Percentiles rank a stretch among this genome's conserved stretches.
These are phyloP conservation scores for Oryza coarctata DNA, from an alignment of 176 grass and related monocot genomes.

Conservation along the genomic window DNA sequence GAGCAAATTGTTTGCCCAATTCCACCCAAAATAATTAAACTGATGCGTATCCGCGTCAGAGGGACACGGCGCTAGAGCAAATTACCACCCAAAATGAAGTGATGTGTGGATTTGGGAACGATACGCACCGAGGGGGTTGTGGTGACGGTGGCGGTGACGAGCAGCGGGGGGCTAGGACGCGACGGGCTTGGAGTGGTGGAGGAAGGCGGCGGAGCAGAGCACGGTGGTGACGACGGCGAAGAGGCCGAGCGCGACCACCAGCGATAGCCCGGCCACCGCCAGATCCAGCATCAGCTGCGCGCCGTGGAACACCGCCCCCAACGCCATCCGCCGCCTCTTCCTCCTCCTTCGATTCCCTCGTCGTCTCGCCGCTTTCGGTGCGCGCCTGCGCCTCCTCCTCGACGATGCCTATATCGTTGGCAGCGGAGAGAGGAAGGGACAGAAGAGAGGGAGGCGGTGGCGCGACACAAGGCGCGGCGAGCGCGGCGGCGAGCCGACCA, in stretches of 20 bases:
- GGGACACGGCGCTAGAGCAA: not conserved
- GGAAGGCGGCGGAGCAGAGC: slow-evolving; percentile 76
- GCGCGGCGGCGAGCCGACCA: slow-evolving; percentile 39
- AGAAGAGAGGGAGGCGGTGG: not conserved
- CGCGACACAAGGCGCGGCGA: slow-evolving; percentile 40
- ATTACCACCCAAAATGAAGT: slow-evolving; percentile 1
- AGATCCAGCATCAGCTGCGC: slow-evolving; percentile 76
- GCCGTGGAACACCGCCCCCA: slow-evolving; percentile 55
- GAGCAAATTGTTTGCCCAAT: not conserved
- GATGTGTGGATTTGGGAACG: slow-evolving; percentile 12
- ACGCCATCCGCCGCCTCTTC: slow-evolving; percentile 8
- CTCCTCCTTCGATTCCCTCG: not conserved
- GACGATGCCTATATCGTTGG: slow-evolving; percentile 24
- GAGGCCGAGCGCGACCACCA: slow-evolving; percentile 61
- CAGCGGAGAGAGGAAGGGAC: not conserved
- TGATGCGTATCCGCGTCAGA: not conserved
- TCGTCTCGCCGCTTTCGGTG: not conserved
- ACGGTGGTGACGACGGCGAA: slow-evolving; percentile 71
- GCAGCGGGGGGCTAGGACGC: slow-evolving; percentile 30
- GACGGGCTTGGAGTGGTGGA: slow-evolving; percentile 68
- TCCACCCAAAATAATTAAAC: slow-evolving; percentile 3
- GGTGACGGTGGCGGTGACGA: not conserved
- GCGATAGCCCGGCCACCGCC: slow-evolving; percentile 71
- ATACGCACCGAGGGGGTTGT: slow-evolving; percentile 27
- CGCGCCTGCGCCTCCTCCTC: slow-evolving; percentile 24